phyloP scores from a whole-genome alignment of 768 basidiomycete species.

The Lentinus brumalis region DNA sequence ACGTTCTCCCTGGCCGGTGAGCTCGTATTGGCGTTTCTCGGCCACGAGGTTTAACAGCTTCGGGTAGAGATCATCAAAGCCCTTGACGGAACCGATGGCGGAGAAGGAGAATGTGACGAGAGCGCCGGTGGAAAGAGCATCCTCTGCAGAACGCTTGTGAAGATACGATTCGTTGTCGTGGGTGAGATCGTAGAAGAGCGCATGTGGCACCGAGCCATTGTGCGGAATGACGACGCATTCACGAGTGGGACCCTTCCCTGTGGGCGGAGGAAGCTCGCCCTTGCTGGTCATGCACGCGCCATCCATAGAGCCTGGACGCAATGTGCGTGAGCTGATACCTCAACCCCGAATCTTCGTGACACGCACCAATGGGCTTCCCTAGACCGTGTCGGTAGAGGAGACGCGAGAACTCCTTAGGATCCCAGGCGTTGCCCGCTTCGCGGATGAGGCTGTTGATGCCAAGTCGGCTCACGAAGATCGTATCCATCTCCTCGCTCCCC shows the following conservation, averaged over 20 bases:
- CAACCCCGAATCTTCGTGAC: neutral
- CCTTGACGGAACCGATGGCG: constrained; percentile 92
- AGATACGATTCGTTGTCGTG: constrained; percentile 96
- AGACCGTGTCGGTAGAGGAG: constrained; percentile 89
- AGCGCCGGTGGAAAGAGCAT: constrained; percentile 92
- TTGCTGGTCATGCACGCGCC: constrained; percentile 74
- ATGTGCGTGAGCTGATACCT: neutral
- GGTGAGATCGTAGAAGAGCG: constrained; percentile 92
- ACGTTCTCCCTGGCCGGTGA: constrained; percentile 49
- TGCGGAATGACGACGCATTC: constrained; percentile 76
- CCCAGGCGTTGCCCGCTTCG: constrained; percentile 90
- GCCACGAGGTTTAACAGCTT: constrained; percentile 88
- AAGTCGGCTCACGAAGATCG: constrained; percentile 85
- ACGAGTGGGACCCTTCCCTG: constrained; percentile 77
- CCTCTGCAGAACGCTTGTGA: constrained; percentile 91
- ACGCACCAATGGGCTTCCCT: constrained; percentile 87
- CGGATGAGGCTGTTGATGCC: constrained; percentile 94
- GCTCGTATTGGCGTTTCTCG: constrained; percentile 80
- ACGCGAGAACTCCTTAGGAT: constrained; percentile 88
- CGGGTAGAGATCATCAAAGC: constrained; percentile 96
- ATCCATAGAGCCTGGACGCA: constrained; percentile 83
- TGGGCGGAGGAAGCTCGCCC: constrained; percentile 80
- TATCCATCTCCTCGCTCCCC: constrained; percentile 91
- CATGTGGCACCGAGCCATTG: constrained; percentile 87
- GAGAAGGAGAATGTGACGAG: constrained; percentile 89